Base-by-base conservation (phyloP, 305 asterid species). In the Striga hermonthica region DNA sequence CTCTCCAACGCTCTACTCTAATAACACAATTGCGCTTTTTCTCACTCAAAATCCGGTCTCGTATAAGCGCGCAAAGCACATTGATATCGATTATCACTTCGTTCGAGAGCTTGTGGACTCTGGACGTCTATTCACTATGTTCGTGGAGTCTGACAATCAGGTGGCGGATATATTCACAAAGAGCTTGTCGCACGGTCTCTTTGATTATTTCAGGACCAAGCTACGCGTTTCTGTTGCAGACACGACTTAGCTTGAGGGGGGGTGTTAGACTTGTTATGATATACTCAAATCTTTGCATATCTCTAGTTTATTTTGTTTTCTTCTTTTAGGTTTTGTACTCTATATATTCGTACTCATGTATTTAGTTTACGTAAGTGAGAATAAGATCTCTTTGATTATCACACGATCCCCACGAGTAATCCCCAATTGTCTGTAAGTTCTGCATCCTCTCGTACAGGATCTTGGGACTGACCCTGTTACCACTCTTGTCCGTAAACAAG, bases 51-150 rank as follows among this genome's bases (percentile, higher is more conserved):
- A 50, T 50, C 31, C 31, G 0, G 5, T n/a, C 3, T 8, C 57
- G 13, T 31, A 15, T 13, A 13, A 13, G 6, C 57, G 28, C 9
- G 28, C 57, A 7, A 50, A 50, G 9, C 57, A 50, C 15, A 50
- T 50, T 13, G 57, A 13, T 13, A 50, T 50, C 13, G 62, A 57
- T 11, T 57, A 10, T 36, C 62, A 57, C 28, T 35, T 57, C 37
- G 62, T 57, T 3, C 62, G 62, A 0, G 47, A 57, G 6, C 28
- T 57, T 3, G 62, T 57, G 4, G 6, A 9, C 0, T 4, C 22
- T 36, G 9, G 22, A 0, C 7, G 22, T 3, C 31, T 58, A 4
- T 1, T 6, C 6, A 58, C 47, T 0, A n/a, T n/a, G 5, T 58
- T 58, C 22, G 47, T 58, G 4, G 34, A 45, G 2, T 36, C 63